Evolutionary conservation across 2,329 filamentous ascomycete genomes (phyloP).

Genomic region (Thelonectria discophora): DNA sequence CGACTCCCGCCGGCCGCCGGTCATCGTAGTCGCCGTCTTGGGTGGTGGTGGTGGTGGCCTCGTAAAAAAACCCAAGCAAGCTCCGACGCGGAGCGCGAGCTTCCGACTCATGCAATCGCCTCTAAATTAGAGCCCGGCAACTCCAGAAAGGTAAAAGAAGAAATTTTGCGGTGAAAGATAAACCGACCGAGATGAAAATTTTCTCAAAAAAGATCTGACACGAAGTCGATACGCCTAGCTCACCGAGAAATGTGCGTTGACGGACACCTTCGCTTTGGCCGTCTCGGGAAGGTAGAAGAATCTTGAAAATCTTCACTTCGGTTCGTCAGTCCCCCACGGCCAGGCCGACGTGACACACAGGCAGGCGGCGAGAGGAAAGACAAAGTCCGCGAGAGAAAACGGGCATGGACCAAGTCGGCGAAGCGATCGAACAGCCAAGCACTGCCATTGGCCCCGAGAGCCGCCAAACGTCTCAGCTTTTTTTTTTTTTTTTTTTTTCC

Average conservation of each 20-base stretch:
- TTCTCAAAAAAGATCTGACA: background rate
- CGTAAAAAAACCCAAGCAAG: background rate
- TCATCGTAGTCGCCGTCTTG: background rate
- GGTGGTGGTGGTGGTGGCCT: background rate
- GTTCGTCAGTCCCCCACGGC: conserved; percentile 36
- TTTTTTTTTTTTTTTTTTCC: conserved; percentile 21
- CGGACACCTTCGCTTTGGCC: conserved; percentile 27
- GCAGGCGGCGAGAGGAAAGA: background rate
- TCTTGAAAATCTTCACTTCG: conserved; percentile 21
- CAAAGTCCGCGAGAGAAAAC: conserved; percentile 19
- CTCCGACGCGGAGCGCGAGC: conserved; percentile 1
- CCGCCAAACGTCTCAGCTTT: conserved; percentile 33
- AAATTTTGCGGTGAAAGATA: background rate
- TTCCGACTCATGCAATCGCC: conserved; percentile 1
- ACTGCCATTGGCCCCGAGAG: conserved; percentile 26
- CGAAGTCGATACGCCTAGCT: conserved; percentile 27
- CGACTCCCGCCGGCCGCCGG: background rate
- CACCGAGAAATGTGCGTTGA: conserved; percentile 36
- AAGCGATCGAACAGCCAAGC: conserved; percentile 25
- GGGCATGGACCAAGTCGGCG: conserved; percentile 9
- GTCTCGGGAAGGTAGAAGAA: conserved; percentile 12
- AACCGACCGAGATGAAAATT: background rate
- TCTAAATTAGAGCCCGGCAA: conserved; percentile 2
- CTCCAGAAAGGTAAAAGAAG: conserved; percentile 4
- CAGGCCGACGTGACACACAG: conserved; percentile 34